Evolutionary conservation across 2,329 filamentous ascomycete genomes (phyloP), one percentile per base, ranked within the genome.

Genomic region (Fusarium musae): DNA sequence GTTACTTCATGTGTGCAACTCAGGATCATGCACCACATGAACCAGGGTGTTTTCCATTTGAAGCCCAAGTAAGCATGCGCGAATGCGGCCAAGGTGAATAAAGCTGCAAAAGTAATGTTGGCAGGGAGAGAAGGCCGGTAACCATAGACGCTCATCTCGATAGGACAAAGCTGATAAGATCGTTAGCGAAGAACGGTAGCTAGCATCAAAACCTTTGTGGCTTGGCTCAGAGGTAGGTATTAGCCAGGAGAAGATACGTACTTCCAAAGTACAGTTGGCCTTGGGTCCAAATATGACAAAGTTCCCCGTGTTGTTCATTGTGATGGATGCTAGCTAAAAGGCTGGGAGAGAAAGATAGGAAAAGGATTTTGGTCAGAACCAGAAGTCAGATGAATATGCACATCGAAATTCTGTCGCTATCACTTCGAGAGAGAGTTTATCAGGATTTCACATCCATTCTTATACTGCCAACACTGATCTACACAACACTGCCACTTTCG

Each of bases 1-100:
- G 89, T 74, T 5, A 90, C 84, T 68, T 90, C 89, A 50, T 85
- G 82, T 0, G 85, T 69, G 71, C 85, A 88, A 36, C 90, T 89
- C 15, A 84, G 71, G 3, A 87, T 75, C 82, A 91, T 87, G 63
- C 80, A 83, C 15, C 73, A 65, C 77, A 82, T 82, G 58, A 84
- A 86, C 59, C 78, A 81, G 77, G 82, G 83, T 3, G 80, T 81
- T 46, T 78, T 82, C 80, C 79, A 84, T 28, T 79, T 70, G 3
- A 84, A 21, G 17, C 85, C 85, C 7, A 84, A 76, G 23, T 75
- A 67, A 11, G 76, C 43, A 59, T 87, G 85, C 10, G 81, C 19
- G 3, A 77, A 83, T 52, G 88, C 82, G 3, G 84, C 83, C 7
- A 87, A 77, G 9, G 82, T 80, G 72, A 82, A 86, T 9, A 86